Percentiles rank a stretch among this genome's conserved stretches.
phyloP scores from a whole-genome alignment of 2,329 filamentous ascomycete genomes.

The Monilinia fructigena region DNA sequence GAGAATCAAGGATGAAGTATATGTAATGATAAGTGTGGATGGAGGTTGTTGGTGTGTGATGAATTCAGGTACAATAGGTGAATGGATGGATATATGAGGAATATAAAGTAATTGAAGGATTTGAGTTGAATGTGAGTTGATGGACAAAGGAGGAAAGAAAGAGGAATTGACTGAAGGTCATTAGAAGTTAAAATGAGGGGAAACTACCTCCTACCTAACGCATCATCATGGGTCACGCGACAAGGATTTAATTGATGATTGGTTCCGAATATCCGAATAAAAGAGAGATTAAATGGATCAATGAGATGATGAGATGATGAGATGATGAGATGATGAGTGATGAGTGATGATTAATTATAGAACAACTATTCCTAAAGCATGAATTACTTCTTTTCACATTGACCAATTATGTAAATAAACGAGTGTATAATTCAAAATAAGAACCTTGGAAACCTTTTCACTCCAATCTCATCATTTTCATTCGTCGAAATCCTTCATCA shows the following conservation, averaged over 20 bases:
- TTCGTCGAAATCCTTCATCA: not conserved
- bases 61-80: not conserved
- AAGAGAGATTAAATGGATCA: not conserved
- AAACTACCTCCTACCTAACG: not conserved
- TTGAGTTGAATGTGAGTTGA: not conserved
- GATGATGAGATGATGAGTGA: too few species aligned
- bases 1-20: slow-evolving; percentile 1
- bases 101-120: not conserved
- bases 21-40: not conserved
- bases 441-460: not conserved
- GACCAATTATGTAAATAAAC: too few species aligned
- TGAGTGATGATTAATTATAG: too few species aligned
- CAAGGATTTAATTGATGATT: not conserved
- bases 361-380: not conserved
- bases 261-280: not conserved
- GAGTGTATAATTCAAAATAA: too few species aligned
- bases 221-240: not conserved
- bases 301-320: too few species aligned
- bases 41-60: not conserved
- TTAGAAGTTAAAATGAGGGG: slow-evolving; percentile 15
- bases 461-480: not conserved
- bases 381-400: not conserved
- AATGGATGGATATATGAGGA: not conserved
- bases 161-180: not conserved
- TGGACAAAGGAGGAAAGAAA: slow-evolving; percentile 13